A percentile compares a stretch with the other conserved stretches of the same genome.
phyloP scores from a whole-genome alignment of 2,329 filamentous ascomycete species.

The Thermothelomyces thermophilus region DNA sequence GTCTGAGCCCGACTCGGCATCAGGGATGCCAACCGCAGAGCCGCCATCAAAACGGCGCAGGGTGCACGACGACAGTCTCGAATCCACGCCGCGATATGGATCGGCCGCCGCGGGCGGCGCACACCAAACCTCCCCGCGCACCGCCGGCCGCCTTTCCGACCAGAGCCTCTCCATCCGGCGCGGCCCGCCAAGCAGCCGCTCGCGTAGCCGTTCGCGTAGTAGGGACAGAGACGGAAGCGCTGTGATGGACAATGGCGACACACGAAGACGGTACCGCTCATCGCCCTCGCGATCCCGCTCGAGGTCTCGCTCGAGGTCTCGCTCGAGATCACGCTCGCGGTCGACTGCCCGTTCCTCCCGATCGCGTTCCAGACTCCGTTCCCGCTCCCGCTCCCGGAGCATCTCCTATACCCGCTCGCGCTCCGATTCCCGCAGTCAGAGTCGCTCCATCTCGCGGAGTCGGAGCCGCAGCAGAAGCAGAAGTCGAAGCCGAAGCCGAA shows the following conservation, averaged over 20 bases:
- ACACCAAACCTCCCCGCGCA: conserved; percentile 6
- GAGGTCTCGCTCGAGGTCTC: conserved; percentile 17
- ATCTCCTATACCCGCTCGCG: conserved; percentile 31
- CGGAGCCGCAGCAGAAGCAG: neutral
- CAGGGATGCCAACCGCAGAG: conserved; percentile 23
- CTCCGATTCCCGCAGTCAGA: conserved; percentile 28
- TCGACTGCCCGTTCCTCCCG: conserved; percentile 25
- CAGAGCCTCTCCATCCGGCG: conserved; percentile 27
- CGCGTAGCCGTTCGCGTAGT: conserved; percentile 22
- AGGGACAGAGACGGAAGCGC: conserved; percentile 14
- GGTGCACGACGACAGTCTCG: conserved; percentile 35
- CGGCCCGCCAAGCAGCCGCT: conserved; percentile 21
- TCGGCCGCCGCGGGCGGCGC: conserved; percentile 37
- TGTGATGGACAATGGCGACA: conserved; percentile 1
- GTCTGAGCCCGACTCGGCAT: conserved; percentile 25
- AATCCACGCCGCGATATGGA: conserved; percentile 36
- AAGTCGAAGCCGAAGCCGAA: conserved; percentile 1
- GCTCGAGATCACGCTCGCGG: conserved; percentile 23
- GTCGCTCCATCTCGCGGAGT: neutral
- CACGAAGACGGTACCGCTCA: conserved; percentile 21
- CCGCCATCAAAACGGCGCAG: conserved; percentile 38
- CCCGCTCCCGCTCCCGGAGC: conserved; percentile 28
- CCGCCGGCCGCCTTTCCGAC: conserved; percentile 5
- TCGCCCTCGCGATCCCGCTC: conserved; percentile 18
- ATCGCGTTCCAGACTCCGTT: conserved; percentile 19